These are phyloP conservation scores for Diplotaxis tenuifolia DNA, from an alignment of 345 rosid species.

Conservation along the genomic window DNA sequence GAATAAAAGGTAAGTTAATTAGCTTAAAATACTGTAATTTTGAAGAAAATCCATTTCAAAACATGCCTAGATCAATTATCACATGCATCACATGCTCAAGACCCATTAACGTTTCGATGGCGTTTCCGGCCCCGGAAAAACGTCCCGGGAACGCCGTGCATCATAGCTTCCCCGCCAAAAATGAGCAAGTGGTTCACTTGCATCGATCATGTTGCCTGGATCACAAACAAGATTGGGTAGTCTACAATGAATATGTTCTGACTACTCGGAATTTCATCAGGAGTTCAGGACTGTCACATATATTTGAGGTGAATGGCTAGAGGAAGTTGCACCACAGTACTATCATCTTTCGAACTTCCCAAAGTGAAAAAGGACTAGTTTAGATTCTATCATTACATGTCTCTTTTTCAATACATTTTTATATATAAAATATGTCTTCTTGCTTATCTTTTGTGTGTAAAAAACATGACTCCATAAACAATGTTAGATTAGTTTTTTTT, in stretches of 20 bases:
- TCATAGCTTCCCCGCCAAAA: too few relatives aligned
- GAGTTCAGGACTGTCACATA: not conserved
- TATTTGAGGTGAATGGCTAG: not conserved
- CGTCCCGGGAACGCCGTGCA: too few relatives aligned
- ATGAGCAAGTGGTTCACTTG: not conserved
- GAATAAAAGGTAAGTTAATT: not conserved
- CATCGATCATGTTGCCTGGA: conserved; percentile 3
- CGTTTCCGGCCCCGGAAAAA: not conserved
- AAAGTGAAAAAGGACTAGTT: not conserved
- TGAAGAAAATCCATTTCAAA: not conserved
- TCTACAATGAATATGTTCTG: not conserved
- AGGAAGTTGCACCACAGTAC: not conserved
- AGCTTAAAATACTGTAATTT: not conserved
- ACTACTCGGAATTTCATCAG: not conserved
- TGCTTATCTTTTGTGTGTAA: not conserved
- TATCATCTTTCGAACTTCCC: not conserved
- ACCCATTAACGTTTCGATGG: not conserved
- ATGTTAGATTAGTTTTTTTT: not conserved
- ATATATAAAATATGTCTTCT: not conserved
- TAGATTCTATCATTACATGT: not conserved
- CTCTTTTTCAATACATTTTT: not conserved
- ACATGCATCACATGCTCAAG: not conserved
- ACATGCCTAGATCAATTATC: not conserved
- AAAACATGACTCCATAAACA: not conserved
- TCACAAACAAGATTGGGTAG: not conserved